Evolutionary conservation across 306 rosid species (phyloP).

Genomic region (Hylodesmum podocarpum): DNA sequence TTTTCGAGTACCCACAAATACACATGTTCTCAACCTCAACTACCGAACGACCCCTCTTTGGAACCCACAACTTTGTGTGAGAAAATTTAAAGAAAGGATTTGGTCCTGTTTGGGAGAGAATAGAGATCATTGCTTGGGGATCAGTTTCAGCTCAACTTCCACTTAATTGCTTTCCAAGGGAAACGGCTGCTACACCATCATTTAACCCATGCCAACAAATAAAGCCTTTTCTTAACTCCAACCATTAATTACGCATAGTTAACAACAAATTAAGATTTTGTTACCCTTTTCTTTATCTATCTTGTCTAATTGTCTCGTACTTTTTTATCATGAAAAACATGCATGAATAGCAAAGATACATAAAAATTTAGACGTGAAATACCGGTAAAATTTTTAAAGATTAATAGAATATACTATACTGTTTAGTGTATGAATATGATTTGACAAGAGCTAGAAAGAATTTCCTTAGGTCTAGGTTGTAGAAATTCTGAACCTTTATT

Average conservation of each 20-base stretch:
- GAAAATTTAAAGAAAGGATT: slow-evolving; percentile 3
- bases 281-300: neutral
- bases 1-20: slow-evolving; percentile 28
- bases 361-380: neutral
- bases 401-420: too few relatives aligned
- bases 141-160: slow-evolving; percentile 19
- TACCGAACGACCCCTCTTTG: slow-evolving; percentile 32
- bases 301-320: slow-evolving; percentile 3
- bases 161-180: slow-evolving; percentile 17
- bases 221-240: slow-evolving; percentile 1
- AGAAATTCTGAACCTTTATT: slow-evolving; percentile 3
- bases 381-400: neutral
- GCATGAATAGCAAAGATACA: neutral
- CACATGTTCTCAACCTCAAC: slow-evolving; percentile 41
- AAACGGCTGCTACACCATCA: slow-evolving; percentile 15
- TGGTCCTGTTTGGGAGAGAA: neutral
- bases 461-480: neutral
- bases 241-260: neutral
- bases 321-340: neutral
- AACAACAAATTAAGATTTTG: neutral
- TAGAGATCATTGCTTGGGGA: slow-evolving; percentile 24
- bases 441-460: slow-evolving; percentile 9
- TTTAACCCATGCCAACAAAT: slow-evolving; percentile 13
- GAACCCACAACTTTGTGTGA: slow-evolving; percentile 42
- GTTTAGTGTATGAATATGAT: neutral